Percentiles rank a stretch among this genome's conserved stretches.
Evolutionary conservation across 1,284 basidiomycete genomes (phyloP).

Genomic region (Austropuccinia psidii): DNA sequence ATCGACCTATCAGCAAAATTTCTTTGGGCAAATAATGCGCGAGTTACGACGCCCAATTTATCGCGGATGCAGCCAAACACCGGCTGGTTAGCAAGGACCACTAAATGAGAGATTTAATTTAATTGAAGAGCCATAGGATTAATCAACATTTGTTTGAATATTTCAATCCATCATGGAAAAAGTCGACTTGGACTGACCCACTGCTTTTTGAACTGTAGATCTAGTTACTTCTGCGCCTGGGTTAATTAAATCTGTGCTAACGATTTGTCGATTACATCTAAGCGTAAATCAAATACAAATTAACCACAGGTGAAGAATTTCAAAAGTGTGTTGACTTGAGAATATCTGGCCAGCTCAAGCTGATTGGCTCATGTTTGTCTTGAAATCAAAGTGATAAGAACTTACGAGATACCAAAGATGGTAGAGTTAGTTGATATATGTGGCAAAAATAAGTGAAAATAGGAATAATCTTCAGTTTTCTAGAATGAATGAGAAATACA

Average conservation of each 20-base stretch:
- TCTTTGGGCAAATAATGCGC: constrained; percentile 72
- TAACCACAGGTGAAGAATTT: neutral
- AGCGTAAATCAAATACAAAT: neutral
- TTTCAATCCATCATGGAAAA: no score
- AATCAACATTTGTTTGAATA: neutral
- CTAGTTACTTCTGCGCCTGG: constrained; percentile 82
- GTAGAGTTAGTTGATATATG: constrained; percentile 53
- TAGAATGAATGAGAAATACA: constrained; percentile 45
- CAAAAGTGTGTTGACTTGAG: neutral
- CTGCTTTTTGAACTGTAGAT: constrained; percentile 94
- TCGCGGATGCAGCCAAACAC: constrained; percentile 55
- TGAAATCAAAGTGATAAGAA: constrained; percentile 35
- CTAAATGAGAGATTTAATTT: constrained; percentile 41
- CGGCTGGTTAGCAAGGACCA: constrained; percentile 33
- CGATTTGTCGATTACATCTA: constrained; percentile 92
- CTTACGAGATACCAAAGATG: constrained; percentile 85
- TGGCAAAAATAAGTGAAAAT: constrained; percentile 66
- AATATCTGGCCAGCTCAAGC: neutral
- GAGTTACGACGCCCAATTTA: constrained; percentile 90
- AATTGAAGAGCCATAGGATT: constrained; percentile 44
- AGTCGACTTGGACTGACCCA: constrained; percentile 63
- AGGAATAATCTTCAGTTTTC: constrained; percentile 92
- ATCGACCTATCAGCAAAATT: constrained; percentile 41
- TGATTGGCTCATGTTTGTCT: no score
- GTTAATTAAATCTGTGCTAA: constrained; percentile 68